Percentiles rank a stretch among this genome's conserved stretches.
Evolutionary conservation across 2,329 filamentous ascomycete genomes (phyloP).

Genomic region (Fusarium praegraminearum): DNA sequence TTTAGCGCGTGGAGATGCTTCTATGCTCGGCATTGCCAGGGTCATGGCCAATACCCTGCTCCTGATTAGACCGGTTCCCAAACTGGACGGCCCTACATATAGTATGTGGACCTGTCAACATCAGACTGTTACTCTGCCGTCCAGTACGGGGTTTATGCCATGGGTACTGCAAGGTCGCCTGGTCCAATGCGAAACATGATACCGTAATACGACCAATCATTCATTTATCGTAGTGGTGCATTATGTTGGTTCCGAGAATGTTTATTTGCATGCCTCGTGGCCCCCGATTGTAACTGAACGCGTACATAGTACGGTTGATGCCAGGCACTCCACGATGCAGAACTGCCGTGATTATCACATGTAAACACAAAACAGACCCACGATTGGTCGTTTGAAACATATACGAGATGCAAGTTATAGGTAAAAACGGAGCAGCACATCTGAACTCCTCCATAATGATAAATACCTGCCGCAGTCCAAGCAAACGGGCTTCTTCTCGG

Average conservation of each 20-base stretch:
- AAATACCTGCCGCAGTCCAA: not conserved
- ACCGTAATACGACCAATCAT: not conserved
- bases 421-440: not conserved
- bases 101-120: not conserved
- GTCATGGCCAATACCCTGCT: not conserved
- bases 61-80: not conserved
- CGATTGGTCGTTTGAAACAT: not conserved
- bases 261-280: not conserved
- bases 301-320: not conserved
- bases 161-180: not conserved
- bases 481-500: not conserved
- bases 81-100: not conserved
- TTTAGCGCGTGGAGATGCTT: not conserved
- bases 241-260: too few relatives aligned
- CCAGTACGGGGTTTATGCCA: fast-evolving
- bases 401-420: not conserved
- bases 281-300: not conserved
- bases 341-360: not conserved
- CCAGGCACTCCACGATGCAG: not conserved
- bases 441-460: not conserved
- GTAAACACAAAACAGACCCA: not conserved
- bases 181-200: not conserved
- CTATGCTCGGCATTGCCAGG: too few relatives aligned
- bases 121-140: not conserved
- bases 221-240: too few relatives aligned